Base-by-base conservation (phyloP, 106 monocot genomes). In the Hemerocallis citrina region DNA sequence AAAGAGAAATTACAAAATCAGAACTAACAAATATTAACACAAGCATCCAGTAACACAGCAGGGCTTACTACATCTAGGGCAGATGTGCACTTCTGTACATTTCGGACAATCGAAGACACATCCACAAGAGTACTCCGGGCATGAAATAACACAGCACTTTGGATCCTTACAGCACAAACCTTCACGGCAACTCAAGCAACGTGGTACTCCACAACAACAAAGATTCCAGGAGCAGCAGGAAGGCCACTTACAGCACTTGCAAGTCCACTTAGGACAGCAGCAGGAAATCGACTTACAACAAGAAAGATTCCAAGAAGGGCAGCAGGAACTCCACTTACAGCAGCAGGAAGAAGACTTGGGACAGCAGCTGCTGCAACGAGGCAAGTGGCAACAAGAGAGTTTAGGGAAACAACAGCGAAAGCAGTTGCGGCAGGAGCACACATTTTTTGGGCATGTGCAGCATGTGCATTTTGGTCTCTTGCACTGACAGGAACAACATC, bases 51-150 rank as follows among this genome's bases (percentile, higher is more conserved):
- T 72, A 23, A 63, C 54, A 63, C 73, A 82, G 17, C 69, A 74
- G 23, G 77, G 50, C 32, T 69, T 74, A 13, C 47, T 62, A 43
- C 73, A 77, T 46, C 28, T 61, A 16, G 68, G 68, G 34, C 75
- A 69, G 13, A 60, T 52, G 43, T 36, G 35, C 40, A 48, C 61
- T 14, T 39, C 56, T 22, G 64, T 36, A 61, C 82, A 82, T 45
- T 59, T 73, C 0, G 73, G 77, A 66, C 76, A 77, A 36, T 77
- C 77, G 43, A 64, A 82, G 24, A 82, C 55, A 36, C 82, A 82
- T 19, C 82, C 77, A 35, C 77, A 77, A 15, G 82, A 73, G 55
- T 60, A 77, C 17, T 66, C 69, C 0, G 82, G 77, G 48, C 73
- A 77, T 1, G 73, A 73, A 1, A 44, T 34, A n/a, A 37, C 21